A percentile compares a stretch with the other conserved stretches of the same genome.
Evolutionary conservation across 208 protist species (phyloP).

Genomic region (Trypanosoma scelopori): DNA sequence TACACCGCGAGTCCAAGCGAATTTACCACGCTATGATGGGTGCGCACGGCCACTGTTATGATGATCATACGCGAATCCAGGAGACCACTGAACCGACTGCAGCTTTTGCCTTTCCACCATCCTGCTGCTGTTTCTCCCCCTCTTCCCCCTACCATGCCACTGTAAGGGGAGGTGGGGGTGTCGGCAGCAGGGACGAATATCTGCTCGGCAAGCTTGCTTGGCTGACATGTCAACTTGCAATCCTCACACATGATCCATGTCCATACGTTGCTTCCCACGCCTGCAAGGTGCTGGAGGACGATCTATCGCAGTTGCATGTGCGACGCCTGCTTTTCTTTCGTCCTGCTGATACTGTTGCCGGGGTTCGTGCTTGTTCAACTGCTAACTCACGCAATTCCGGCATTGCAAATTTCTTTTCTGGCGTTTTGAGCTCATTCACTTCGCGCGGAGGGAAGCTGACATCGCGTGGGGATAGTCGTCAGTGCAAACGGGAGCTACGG

Average conservation of each 20-base stretch:
- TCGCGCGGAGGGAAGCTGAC: conserved; percentile 14
- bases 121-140: not conserved
- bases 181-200: not conserved
- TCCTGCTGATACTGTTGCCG: not conserved
- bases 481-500: not conserved
- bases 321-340: conserved; percentile 5
- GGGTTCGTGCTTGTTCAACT: not conserved
- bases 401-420: conserved; percentile 24
- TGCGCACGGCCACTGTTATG: not conserved
- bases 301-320: conserved; percentile 56
- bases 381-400: conserved; percentile 5
- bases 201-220: conserved; percentile 1
- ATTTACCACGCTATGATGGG: not conserved
- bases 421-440: conserved; percentile 19
- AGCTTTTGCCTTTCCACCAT: not conserved
- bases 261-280: conserved; percentile 61
- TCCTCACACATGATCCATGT: conserved; percentile 55
- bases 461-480: not conserved
- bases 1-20: conserved; percentile 3
- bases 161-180: no score
- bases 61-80: not conserved
- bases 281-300: conserved; percentile 55
- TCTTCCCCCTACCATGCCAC: not conserved
- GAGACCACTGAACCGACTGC: not conserved
- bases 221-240: conserved; percentile 9